Conservation (phyloP, 1,284 basidiomycete genomes). For the Mycena sp. region DNA sequence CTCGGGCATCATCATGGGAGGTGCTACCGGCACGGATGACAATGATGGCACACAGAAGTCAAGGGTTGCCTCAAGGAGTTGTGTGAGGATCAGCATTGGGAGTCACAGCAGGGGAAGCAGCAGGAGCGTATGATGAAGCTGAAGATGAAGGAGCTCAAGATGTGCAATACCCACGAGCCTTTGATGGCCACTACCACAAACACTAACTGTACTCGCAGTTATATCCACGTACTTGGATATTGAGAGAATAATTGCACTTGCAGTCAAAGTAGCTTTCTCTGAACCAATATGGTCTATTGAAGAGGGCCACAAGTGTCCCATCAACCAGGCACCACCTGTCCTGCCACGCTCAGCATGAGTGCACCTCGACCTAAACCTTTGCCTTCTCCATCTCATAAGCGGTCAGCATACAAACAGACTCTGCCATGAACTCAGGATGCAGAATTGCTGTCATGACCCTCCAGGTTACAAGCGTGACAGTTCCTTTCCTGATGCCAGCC, state of each 20-base stretch:
- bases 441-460: slow-evolving; percentile 30
- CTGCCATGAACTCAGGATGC: not conserved
- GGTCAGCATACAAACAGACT: slow-evolving; percentile 11
- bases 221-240: slow-evolving; percentile 40
- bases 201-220: not conserved
- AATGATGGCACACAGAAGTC: not conserved
- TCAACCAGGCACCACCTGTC: slow-evolving; percentile 49
- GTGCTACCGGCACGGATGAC: not conserved
- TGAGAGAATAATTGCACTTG: slow-evolving; percentile 49
- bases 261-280: slow-evolving; percentile 48
- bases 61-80: not conserved
- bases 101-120: not conserved
- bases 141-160: slow-evolving; percentile 9
- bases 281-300: slow-evolving; percentile 40
- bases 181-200: not conserved
- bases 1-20: not conserved
- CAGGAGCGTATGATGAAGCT: not conserved
- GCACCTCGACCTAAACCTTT: slow-evolving; percentile 41
- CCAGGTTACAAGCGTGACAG: slow-evolving; percentile 38
- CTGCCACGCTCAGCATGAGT: slow-evolving; percentile 44
- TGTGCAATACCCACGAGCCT: not conserved
- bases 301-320: slow-evolving; percentile 47
- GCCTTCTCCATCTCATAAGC: slow-evolving; percentile 33
- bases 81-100: not conserved
- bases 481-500: slow-evolving; percentile 43